Conservation (phyloP, 768 basidiomycete species). For the Agaricus blazei region DNA sequence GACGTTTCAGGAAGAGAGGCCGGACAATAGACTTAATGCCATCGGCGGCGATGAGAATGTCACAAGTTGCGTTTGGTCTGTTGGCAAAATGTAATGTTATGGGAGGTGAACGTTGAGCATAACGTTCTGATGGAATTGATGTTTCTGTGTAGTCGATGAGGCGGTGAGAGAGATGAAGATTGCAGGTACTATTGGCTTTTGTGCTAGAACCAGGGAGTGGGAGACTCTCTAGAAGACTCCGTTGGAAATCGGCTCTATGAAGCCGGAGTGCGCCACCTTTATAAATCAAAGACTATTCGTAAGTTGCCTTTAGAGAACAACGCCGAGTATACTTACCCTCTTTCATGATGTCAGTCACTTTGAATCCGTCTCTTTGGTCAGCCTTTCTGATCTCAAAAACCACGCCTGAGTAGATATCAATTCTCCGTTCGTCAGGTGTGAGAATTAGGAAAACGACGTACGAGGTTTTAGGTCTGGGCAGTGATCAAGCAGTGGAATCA, state of each 20-base stretch:
- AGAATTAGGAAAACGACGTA: not conserved
- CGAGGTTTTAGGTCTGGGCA: slow-evolving; percentile 11
- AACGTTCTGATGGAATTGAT: not conserved
- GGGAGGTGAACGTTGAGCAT: slow-evolving; percentile 1
- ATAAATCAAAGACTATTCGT: not conserved
- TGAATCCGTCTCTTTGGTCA: slow-evolving; percentile 18
- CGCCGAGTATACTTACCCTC: not conserved
- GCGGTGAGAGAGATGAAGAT: slow-evolving; percentile 42
- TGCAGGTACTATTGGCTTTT: slow-evolving; percentile 20
- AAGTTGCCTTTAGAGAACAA: not conserved
- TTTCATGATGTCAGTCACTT: slow-evolving; percentile 7
- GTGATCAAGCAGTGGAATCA: slow-evolving; percentile 10
- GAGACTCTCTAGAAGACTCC: slow-evolving; percentile 41
- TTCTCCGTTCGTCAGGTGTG: not conserved
- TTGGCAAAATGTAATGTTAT: slow-evolving; percentile 22
- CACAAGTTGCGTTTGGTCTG: slow-evolving; percentile 21
- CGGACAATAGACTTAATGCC: slow-evolving; percentile 18
- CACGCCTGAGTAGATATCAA: slow-evolving; percentile 10
- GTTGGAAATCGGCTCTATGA: slow-evolving; percentile 58
- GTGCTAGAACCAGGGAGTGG: slow-evolving; percentile 17
- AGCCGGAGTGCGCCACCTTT: slow-evolving; percentile 18
- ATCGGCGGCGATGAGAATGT: slow-evolving; percentile 29
- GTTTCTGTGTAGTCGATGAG: slow-evolving; percentile 40
- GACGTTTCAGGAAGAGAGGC: slow-evolving; percentile 5
- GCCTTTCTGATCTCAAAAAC: slow-evolving; percentile 26